These are phyloP conservation scores for Trichoderma sp. DNA, from an alignment of 2,329 filamentous ascomycete species.

Conservation along the genomic window DNA sequence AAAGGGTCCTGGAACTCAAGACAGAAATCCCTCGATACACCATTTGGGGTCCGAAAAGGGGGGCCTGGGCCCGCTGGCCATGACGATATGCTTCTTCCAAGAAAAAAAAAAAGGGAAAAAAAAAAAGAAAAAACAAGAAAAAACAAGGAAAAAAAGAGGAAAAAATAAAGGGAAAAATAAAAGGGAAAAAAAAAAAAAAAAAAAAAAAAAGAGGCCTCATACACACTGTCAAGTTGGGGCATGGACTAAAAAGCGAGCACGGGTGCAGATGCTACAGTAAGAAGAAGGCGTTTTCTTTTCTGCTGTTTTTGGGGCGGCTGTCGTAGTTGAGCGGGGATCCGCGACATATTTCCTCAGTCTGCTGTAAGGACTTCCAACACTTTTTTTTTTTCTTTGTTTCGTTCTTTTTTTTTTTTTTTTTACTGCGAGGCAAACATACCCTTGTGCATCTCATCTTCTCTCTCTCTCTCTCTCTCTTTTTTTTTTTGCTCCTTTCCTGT, in stretches of 20 bases:
- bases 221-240: neutral
- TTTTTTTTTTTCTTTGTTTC: too few species aligned
- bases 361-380: neutral
- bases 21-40: conserved; percentile 1
- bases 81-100: neutral
- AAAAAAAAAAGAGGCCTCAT: neutral
- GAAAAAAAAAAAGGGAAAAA: too few species aligned
- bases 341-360: neutral
- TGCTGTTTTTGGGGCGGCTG: neutral
- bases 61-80: neutral
- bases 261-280: conserved; percentile 10
- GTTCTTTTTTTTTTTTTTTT: too few species aligned
- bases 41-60: neutral
- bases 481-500: neutral
- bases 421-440: neutral
- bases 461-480: neutral
- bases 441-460: neutral
- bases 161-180: too few species aligned
- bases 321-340: conserved; percentile 13
- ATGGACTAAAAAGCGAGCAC: neutral
- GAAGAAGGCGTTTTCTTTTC: neutral
- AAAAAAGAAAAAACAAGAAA: too few species aligned
- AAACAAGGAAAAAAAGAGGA: too few species aligned
- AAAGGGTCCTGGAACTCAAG: neutral
- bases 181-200: too few species aligned